A percentile compares a stretch with the other conserved stretches of the same genome.
Conservation (phyloP, 116 monocot species). For the Thalassia testudinum region DNA sequence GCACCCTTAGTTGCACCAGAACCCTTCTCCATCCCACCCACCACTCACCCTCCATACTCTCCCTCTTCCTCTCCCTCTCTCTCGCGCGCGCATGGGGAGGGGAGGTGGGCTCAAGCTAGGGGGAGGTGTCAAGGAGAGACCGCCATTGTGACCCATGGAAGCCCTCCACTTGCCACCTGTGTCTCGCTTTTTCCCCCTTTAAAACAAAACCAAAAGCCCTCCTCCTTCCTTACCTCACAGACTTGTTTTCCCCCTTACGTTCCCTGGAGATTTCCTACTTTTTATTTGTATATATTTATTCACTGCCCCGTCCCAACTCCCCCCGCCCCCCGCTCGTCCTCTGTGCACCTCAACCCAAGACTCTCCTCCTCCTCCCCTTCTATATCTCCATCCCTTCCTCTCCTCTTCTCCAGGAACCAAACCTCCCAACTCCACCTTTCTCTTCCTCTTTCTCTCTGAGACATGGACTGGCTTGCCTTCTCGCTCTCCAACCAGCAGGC, state of each 20-base stretch:
- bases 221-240: slow-evolving; percentile 1
- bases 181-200: background rate
- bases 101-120: too few species aligned
- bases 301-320: background rate
- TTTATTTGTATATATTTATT: background rate
- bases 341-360: background rate
- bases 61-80: too few species aligned
- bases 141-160: too few species aligned
- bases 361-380: background rate
- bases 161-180: background rate
- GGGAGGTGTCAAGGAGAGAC: too few species aligned
- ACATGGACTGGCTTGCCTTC: slow-evolving; percentile 26
- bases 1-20: too few species aligned
- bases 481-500: slow-evolving; percentile 21
- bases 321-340: background rate
- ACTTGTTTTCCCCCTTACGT: background rate
- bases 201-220: background rate
- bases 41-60: too few species aligned
- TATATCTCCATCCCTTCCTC: background rate
- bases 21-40: too few species aligned
- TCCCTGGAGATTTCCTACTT: too few species aligned
- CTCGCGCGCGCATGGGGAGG: too few species aligned
- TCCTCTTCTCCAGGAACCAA: background rate
- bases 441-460: too few species aligned
- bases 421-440: too few species aligned